phyloP scores from a whole-genome alignment of 2,329 filamentous ascomycete species.

The Penicillium nordicum region DNA sequence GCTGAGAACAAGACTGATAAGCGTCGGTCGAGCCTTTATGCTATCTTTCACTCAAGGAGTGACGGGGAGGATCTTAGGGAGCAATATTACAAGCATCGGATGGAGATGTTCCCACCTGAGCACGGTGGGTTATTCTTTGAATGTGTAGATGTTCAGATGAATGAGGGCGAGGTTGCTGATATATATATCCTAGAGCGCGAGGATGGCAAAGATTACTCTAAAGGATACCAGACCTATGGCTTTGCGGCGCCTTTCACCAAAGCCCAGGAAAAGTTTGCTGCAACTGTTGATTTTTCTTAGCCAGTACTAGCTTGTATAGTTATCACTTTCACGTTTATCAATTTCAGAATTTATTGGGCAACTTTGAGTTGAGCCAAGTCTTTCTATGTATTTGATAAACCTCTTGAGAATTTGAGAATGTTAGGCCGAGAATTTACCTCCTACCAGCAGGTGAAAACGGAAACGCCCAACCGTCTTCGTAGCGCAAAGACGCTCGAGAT shows the following conservation, averaged over 20 bases:
- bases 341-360: background rate
- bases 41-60: too few species aligned
- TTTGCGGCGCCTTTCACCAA: constrained; percentile 25
- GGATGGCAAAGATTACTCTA: constrained; percentile 22
- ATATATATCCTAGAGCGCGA: constrained; percentile 14
- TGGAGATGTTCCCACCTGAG: too few species aligned
- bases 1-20: too few species aligned
- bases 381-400: background rate
- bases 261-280: background rate
- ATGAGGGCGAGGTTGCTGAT: background rate
- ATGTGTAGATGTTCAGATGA: too few species aligned
- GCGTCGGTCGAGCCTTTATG: too few species aligned
- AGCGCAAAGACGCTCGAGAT: too few species aligned
- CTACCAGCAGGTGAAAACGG: background rate
- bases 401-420: too few species aligned
- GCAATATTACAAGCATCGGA: too few species aligned
- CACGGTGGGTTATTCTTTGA: too few species aligned
- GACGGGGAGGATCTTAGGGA: too few species aligned
- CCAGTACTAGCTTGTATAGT: background rate
- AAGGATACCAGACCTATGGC: constrained; percentile 23
- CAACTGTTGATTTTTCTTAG: background rate
- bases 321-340: background rate
- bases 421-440: background rate
- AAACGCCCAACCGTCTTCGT: background rate
- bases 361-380: background rate